These are phyloP conservation scores for Agaricus sinodeliciosus DNA, from an alignment of 768 basidiomycete species.

Conservation along the genomic window DNA sequence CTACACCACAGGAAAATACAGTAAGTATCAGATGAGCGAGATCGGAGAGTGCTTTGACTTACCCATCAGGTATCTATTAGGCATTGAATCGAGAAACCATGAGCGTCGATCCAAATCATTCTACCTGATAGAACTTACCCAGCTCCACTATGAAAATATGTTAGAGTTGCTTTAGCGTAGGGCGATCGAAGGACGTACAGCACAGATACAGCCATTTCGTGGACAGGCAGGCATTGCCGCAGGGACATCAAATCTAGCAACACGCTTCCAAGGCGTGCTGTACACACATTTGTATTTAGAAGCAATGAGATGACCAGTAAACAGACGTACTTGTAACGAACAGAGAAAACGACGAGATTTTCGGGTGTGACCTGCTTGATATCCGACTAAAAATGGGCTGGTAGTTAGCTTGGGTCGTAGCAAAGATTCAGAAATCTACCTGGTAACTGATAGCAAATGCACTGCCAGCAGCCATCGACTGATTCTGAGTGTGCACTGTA, in stretches of 20 bases:
- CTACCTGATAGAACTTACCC: constrained; percentile 29
- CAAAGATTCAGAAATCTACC: constrained; percentile 17
- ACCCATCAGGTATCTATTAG: constrained; percentile 34
- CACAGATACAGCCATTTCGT: constrained; percentile 43
- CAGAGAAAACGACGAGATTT: constrained; percentile 47
- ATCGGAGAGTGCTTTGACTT: constrained; percentile 5
- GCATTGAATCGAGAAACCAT: background rate
- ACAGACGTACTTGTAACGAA: constrained; percentile 36
- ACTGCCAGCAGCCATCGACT: constrained; percentile 45
- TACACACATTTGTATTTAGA: background rate
- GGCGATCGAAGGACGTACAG: constrained; percentile 28
- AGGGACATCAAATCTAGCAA: constrained; percentile 41
- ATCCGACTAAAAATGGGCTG: constrained; percentile 29
- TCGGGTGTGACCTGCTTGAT: constrained; percentile 38
- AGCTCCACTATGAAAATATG: constrained; percentile 37
- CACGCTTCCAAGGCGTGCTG: constrained; percentile 49
- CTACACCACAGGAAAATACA: constrained; percentile 16
- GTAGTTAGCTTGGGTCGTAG: background rate
- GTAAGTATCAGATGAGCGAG: background rate
- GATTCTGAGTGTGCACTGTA: constrained; percentile 47
- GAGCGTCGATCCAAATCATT: background rate
- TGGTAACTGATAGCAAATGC: constrained; percentile 51
- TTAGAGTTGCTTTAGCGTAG: background rate
- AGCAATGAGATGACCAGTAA: background rate
- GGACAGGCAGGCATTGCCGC: constrained; percentile 44